Evolutionary conservation across 169 alveolate species (phyloP).

Genomic region (Plasmodium vinckei): DNA sequence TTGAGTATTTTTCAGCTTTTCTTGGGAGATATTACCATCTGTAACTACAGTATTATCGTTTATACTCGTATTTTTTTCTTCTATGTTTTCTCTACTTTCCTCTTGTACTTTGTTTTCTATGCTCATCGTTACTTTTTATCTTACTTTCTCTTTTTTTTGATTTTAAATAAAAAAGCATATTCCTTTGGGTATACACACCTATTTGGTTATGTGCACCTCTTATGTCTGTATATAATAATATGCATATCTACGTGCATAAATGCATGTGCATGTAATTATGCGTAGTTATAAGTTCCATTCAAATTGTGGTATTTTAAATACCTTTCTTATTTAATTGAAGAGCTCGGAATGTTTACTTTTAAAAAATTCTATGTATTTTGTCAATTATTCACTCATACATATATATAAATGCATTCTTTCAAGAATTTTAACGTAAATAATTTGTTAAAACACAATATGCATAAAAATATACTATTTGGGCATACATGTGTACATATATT

Average conservation of each 20-base stretch:
- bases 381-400: not conserved
- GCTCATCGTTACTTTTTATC: not conserved
- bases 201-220: not conserved
- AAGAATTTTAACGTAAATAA: not conserved
- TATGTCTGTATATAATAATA: conserved; percentile 7
- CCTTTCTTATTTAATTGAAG: conserved; percentile 4
- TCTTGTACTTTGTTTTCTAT: not conserved
- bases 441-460: not conserved
- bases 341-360: not conserved
- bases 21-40: not conserved
- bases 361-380: not conserved
- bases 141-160: not conserved
- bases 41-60: not conserved
- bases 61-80: conserved; percentile 3
- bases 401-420: conserved; percentile 7
- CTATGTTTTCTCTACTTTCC: not conserved
- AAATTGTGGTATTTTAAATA: not conserved
- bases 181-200: not conserved
- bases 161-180: conserved; percentile 7
- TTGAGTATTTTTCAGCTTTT: not conserved
- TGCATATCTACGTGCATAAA: conserved; percentile 6
- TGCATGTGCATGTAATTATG: not conserved
- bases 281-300: not conserved
- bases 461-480: not conserved
- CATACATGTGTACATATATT: not conserved